Percentiles rank a stretch among this genome's conserved stretches.
These are phyloP conservation scores for Penicillium paxilli DNA, from an alignment of 495 filamentous ascomycete species.

Conservation along the genomic window DNA sequence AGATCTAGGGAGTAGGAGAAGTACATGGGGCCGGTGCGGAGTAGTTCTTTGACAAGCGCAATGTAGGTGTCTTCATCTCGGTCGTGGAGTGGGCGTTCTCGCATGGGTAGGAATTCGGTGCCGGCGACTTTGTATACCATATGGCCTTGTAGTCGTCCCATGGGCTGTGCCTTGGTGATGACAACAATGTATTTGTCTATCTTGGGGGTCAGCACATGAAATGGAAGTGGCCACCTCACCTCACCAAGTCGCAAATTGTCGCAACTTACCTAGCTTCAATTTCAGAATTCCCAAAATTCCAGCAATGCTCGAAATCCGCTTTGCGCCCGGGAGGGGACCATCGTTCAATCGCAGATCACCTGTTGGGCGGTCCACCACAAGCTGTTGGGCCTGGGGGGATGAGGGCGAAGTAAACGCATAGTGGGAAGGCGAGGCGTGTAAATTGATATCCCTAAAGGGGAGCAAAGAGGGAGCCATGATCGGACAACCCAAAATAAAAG, in stretches of 20 bases:
- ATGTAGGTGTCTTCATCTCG: slow-evolving; percentile 91
- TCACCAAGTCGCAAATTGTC: not conserved
- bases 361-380: slow-evolving; percentile 89
- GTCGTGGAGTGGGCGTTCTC: slow-evolving; percentile 87
- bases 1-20: slow-evolving; percentile 96
- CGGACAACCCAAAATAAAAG: slow-evolving; percentile 2
- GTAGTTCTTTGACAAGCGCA: slow-evolving; percentile 68
- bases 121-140: slow-evolving; percentile 89
- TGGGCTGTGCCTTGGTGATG: slow-evolving; percentile 89
- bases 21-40: slow-evolving; percentile 89
- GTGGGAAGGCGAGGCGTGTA: slow-evolving; percentile 84
- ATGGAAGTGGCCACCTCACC: slow-evolving; percentile 11
- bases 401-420: slow-evolving; percentile 98
- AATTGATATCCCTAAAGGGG: slow-evolving; percentile 94
- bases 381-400: slow-evolving; percentile 79
- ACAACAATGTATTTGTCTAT: slow-evolving; percentile 95
- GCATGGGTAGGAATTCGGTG: slow-evolving; percentile 92
- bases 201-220: not conserved
- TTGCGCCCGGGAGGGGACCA: slow-evolving; percentile 68
- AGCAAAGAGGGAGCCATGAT: slow-evolving; percentile 59
- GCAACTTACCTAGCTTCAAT: slow-evolving; percentile 74
- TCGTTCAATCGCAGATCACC: slow-evolving; percentile 85
- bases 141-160: slow-evolving; percentile 88
- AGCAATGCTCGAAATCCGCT: slow-evolving; percentile 88
- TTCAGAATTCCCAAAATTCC: slow-evolving; percentile 92